A percentile compares a stretch with the other conserved stretches of the same genome.
Evolutionary conservation across 2,329 filamentous ascomycete genomes (phyloP).

Genomic region (Dactylonectria macrodidyma): DNA sequence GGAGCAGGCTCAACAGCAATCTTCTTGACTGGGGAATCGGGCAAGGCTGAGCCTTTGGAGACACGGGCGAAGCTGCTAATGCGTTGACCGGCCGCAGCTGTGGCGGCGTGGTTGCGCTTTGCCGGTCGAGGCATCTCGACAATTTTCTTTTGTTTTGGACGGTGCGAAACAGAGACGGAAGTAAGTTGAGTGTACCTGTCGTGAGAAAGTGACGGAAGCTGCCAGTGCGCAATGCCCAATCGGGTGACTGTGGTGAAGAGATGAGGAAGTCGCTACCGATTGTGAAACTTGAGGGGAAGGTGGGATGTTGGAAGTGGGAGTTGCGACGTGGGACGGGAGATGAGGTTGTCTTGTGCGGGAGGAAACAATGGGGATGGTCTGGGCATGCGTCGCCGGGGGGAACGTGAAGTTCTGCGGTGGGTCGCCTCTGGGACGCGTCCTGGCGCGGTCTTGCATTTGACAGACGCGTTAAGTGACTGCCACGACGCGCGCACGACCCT

Average conservation of each 20-base stretch:
- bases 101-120: conserved; percentile 43
- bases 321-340: conserved; percentile 13
- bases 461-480: conserved; percentile 29
- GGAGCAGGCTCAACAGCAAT: conserved; percentile 44
- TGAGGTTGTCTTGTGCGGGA: conserved; percentile 21
- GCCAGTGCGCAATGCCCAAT: background rate
- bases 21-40: conserved; percentile 54
- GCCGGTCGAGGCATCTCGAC: conserved; percentile 46
- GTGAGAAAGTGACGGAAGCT: conserved; percentile 2
- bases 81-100: conserved; percentile 41
- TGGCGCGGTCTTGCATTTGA: conserved; percentile 17
- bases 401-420: conserved; percentile 21
- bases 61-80: conserved; percentile 64
- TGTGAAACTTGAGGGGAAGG: conserved; percentile 15
- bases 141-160: conserved; percentile 9
- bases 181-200: conserved; percentile 17
- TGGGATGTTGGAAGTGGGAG: conserved; percentile 16
- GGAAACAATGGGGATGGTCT: conserved; percentile 18
- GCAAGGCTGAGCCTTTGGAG: conserved; percentile 57
- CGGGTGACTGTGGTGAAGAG: background rate
- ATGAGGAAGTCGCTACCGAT: conserved; percentile 10
- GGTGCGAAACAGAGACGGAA: conserved; percentile 13
- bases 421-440: conserved; percentile 21
- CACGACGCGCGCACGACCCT: conserved; percentile 11
- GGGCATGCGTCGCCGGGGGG: conserved; percentile 31